phyloP scores from a whole-genome alignment of 805 yeast genomes.

The Candida taoyuanica region DNA sequence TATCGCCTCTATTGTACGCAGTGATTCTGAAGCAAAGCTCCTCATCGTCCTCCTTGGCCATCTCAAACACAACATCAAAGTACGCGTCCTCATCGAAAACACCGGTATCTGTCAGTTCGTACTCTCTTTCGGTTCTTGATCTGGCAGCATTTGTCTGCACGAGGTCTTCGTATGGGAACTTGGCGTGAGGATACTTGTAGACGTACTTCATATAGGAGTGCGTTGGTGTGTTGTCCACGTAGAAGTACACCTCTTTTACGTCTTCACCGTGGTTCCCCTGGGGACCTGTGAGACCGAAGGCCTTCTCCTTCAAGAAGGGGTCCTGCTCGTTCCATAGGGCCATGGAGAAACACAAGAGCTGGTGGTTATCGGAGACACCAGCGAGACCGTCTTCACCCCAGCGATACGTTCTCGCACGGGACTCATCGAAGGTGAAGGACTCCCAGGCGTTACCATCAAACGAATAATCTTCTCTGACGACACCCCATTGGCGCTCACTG shows the following conservation, averaged over 20 bases:
- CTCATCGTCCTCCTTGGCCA: conserved; percentile 82
- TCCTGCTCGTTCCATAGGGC: conserved; percentile 93
- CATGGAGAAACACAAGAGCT: conserved; percentile 66
- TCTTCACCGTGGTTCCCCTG: conserved; percentile 97
- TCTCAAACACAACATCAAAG: conserved; percentile 84
- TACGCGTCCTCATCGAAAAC: conserved; percentile 58
- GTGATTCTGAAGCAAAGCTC: conserved; percentile 80
- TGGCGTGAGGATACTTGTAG: conserved; percentile 86
- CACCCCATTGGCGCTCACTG: conserved; percentile 78
- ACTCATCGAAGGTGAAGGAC: conserved; percentile 80
- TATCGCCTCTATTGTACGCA: conserved; percentile 77
- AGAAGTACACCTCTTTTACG: conserved; percentile 80
- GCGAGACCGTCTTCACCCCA: conserved; percentile 98
- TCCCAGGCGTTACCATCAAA: conserved; percentile 87
- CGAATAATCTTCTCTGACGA: conserved; percentile 86
- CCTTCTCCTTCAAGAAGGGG: conserved; percentile 75
- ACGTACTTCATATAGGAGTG: conserved; percentile 89
- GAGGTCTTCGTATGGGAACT: conserved; percentile 77
- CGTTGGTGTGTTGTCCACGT: conserved; percentile 87
- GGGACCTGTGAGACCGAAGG: conserved; percentile 85
- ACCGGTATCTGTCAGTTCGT: conserved; percentile 78
- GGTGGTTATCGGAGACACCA: conserved; percentile 84
- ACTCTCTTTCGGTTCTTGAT: conserved; percentile 66
- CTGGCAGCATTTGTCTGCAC: conserved; percentile 63
- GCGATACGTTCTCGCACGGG: conserved; percentile 73